Conservation (phyloP, 192 early-diverging fungal species). For the Rhizophagus clarus region DNA sequence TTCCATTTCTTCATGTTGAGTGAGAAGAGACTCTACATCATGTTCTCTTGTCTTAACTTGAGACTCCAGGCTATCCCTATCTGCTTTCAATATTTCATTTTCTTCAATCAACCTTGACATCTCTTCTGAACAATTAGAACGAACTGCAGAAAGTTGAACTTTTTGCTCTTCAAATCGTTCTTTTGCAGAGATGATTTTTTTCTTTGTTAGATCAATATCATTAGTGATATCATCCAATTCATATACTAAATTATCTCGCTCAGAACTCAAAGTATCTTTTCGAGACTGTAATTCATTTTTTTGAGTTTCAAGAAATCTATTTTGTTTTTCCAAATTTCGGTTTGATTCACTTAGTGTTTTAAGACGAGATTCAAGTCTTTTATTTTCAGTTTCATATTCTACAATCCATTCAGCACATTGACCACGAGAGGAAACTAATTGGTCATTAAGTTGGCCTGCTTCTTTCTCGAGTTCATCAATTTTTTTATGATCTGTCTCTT, state of each 20-base stretch:
- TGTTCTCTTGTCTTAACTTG: constrained; percentile 1
- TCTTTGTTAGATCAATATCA: background rate
- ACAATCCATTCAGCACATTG: background rate
- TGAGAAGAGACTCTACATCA: background rate
- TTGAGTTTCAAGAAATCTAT: constrained; percentile 4
- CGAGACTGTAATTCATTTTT: constrained; percentile 25
- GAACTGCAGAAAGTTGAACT: background rate
- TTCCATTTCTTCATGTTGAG: background rate
- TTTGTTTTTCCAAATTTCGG: constrained; percentile 23
- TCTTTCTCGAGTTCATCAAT: constrained; percentile 3
- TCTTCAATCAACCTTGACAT: background rate
- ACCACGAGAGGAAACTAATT: background rate
- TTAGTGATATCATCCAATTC: background rate
- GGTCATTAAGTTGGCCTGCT: background rate
- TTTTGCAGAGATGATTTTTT: background rate
- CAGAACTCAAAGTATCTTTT: constrained; percentile 3
- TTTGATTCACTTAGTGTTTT: background rate
- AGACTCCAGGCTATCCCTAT: background rate
- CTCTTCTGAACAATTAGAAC: background rate
- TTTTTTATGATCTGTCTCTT: background rate
- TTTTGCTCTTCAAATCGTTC: background rate
- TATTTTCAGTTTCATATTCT: constrained; percentile 27
- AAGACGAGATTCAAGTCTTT: background rate
- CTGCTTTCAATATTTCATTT: background rate
- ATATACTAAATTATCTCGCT: background rate